Base-by-base conservation (phyloP, 352 stramenopile genomes). In the Phytophthora lateralis region DNA sequence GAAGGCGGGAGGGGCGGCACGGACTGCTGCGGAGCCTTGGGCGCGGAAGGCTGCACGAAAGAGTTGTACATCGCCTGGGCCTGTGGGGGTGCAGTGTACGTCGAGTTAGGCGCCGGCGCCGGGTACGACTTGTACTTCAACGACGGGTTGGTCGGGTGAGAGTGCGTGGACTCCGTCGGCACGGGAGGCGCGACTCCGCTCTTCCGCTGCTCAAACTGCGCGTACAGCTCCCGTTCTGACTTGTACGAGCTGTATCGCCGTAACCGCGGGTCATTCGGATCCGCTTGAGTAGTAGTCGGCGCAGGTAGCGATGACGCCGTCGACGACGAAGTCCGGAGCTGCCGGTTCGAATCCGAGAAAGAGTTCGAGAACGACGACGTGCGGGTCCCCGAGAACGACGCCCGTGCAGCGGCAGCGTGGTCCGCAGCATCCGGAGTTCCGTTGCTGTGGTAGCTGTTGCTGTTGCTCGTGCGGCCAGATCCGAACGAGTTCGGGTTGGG, bases 221-320 rank as follows among this genome's bases (percentile, higher is more conserved):
- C 85, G 50, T 95, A 93, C 8, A 95, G 63, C 55, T 95, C 87
- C 7, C 69, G 60, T 57, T 95, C 85, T 1, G 81, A 89, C 56
- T 93, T 93, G 80, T 95, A 95, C 15, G 75, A 63, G 17, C 71
- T 76, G 60, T 85, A 93, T 27, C 87, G 87, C 32, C 70, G 71
- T 54, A 94, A 52, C 14, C 87, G 80, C 42, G 85, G 85, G 60
- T 95, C 87, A 27, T 87, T 73, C 20, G 78, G 73, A 21, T 83
- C 65, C 39, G 63, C 15, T 43, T 73, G 58, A 12, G 76, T 52
- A 6, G 77, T 63, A 6, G 38, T 62, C 8, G 69, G 56, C 7
- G 64, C 55, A 11, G 82, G 51, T 8, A 73, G 42, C 2, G 71
- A 32, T 12, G 56, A 37, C 30, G 54, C 39, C 11, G 76, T 75